These are phyloP conservation scores for Candida sojae DNA, from an alignment of 1,139 yeast species.

Conservation along the genomic window DNA sequence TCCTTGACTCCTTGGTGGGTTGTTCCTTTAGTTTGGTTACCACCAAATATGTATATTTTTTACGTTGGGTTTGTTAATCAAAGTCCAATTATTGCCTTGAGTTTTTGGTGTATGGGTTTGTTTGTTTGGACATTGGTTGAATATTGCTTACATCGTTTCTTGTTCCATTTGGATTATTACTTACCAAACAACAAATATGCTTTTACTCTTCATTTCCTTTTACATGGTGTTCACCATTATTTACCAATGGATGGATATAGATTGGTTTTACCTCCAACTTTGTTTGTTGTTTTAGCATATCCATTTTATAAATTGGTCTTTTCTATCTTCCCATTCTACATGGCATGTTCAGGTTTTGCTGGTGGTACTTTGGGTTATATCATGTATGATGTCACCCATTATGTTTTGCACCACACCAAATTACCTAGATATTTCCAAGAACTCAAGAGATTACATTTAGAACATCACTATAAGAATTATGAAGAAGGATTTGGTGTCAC, in stretches of 20 bases:
- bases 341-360: constrained; percentile 67
- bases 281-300: constrained; percentile 53
- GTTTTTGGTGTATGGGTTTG: constrained; percentile 62
- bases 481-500: constrained; percentile 97
- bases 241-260: constrained; percentile 95
- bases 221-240: constrained; percentile 97
- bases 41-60: constrained; percentile 61
- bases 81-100: constrained; percentile 34
- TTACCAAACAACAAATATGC: constrained; percentile 80
- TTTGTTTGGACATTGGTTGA: constrained; percentile 92
- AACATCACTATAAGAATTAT: constrained; percentile 96
- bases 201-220: constrained; percentile 79
- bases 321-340: constrained; percentile 41
- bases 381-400: constrained; percentile 85
- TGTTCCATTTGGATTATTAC: constrained; percentile 86
- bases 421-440: constrained; percentile 77
- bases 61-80: constrained; percentile 43
- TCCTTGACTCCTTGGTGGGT: constrained; percentile 61
- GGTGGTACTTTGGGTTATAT: constrained; percentile 96
- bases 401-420: constrained; percentile 79
- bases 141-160: constrained; percentile 82
- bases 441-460: constrained; percentile 86
- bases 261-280: constrained; percentile 93
- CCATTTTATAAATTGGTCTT: constrained; percentile 47
- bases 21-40: constrained; percentile 88